A percentile compares a stretch with the other conserved stretches of the same genome.
phyloP scores from a whole-genome alignment of 495 filamentous ascomycete genomes.

The Bacidia gigantensis region DNA sequence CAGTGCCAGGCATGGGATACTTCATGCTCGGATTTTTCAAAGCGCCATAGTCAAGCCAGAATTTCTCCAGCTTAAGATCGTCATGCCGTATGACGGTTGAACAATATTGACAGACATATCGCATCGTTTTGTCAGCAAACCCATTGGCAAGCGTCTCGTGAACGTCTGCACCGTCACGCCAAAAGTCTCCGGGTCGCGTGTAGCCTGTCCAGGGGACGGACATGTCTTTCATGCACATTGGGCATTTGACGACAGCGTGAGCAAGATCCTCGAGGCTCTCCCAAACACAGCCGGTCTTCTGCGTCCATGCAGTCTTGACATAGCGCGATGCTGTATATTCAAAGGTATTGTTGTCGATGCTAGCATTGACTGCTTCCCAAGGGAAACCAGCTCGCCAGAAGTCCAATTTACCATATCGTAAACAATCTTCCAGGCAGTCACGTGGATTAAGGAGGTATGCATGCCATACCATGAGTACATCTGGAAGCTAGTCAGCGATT shows the following conservation, averaged over 20 bases:
- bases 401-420: conserved; percentile 42
- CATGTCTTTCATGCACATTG: conserved; percentile 33
- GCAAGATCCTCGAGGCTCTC: conserved; percentile 40
- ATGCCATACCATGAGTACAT: conserved; percentile 88
- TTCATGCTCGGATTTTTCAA: conserved; percentile 24
- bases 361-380: conserved; percentile 48
- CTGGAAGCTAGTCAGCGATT: conserved; percentile 23
- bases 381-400: conserved; percentile 59
- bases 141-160: conserved; percentile 24
- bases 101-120: conserved; percentile 33
- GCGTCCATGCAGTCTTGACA: conserved; percentile 35
- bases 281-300: conserved; percentile 41
- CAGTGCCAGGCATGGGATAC: conserved; percentile 52
- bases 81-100: conserved; percentile 36
- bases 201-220: conserved; percentile 49
- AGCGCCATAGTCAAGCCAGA: conserved; percentile 29
- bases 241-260: conserved; percentile 41
- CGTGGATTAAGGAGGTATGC: conserved; percentile 73
- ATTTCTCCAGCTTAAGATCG: conserved; percentile 16
- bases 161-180: not conserved
- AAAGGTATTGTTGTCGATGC: conserved; percentile 51
- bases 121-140: conserved; percentile 52
- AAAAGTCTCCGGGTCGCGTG: conserved; percentile 17
- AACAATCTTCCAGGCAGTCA: conserved; percentile 63
- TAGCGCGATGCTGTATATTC: conserved; percentile 40